phyloP scores from a whole-genome alignment of 1,284 basidiomycete species.

The Fomitopsis palustris region DNA sequence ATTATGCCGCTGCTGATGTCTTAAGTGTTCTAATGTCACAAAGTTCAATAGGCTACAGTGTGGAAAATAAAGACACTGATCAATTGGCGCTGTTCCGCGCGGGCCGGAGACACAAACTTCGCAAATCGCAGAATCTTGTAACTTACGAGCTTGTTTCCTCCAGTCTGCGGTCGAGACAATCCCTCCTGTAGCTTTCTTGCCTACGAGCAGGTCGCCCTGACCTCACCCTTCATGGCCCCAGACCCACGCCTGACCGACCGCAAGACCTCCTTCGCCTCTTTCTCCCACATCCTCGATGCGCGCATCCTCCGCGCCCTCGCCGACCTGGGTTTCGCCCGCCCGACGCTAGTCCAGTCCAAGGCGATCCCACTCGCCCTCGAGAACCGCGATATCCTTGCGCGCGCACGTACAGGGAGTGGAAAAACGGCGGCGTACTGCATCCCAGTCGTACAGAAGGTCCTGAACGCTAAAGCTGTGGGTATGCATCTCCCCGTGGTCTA shows the following conservation, averaged over 20 bases:
- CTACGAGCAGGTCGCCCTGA: too few relatives aligned
- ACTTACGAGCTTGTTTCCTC: too few relatives aligned
- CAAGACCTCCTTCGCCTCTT: slow-evolving; percentile 58
- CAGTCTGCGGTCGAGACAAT: too few relatives aligned
- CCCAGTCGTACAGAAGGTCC: slow-evolving; percentile 86
- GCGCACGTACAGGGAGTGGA: slow-evolving; percentile 93
- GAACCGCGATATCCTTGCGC: slow-evolving; percentile 88
- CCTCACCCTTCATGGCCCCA: slow-evolving; percentile 12
- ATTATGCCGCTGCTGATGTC: too few relatives aligned
- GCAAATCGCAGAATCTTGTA: too few relatives aligned
- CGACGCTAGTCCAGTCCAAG: slow-evolving; percentile 79
- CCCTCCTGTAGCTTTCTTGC: too few relatives aligned
- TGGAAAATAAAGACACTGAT: too few relatives aligned
- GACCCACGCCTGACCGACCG: slow-evolving; percentile 48
- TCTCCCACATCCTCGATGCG: slow-evolving; percentile 73
- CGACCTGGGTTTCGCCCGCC: slow-evolving; percentile 78
- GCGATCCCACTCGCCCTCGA: slow-evolving; percentile 87
- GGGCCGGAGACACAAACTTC: too few relatives aligned
- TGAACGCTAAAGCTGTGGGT: slow-evolving; percentile 79
- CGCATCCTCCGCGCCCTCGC: slow-evolving; percentile 78
- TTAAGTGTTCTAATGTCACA: too few relatives aligned
- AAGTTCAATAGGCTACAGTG: too few relatives aligned
- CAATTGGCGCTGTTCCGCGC: too few relatives aligned
- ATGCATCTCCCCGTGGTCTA: slow-evolving; percentile 13
- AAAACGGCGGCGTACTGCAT: slow-evolving; percentile 97